Evolutionary conservation across 2,329 filamentous ascomycete genomes (phyloP).

Genomic region (Tolypocladium nubicola): DNA sequence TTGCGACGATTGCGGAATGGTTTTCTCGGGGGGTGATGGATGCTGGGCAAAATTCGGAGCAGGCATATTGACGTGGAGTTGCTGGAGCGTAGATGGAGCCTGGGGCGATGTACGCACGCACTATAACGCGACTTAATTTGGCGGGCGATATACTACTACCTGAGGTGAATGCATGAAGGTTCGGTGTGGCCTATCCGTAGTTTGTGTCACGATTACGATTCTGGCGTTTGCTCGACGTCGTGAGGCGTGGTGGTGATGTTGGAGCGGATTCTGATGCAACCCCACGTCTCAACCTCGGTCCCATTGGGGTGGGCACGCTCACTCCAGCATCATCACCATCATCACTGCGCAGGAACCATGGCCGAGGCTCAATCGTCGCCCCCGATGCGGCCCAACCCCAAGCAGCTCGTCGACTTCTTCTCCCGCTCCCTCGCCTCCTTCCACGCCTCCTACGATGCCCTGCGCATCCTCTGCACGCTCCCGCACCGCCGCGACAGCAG

Average conservation of each 20-base stretch:
- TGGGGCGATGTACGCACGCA: not conserved
- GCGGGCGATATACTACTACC: not conserved
- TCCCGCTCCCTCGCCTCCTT: slow-evolving; percentile 33
- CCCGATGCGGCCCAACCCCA: slow-evolving; percentile 12
- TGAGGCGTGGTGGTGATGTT: not conserved
- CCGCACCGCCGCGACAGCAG: slow-evolving; percentile 9
- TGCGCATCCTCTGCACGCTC: slow-evolving; percentile 34
- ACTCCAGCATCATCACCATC: not conserved
- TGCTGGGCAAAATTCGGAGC: slow-evolving; percentile 28
- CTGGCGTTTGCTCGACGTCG: not conserved
- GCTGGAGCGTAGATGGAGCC: not conserved
- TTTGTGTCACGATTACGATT: not conserved
- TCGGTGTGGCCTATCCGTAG: not conserved
- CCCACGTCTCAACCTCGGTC: not conserved
- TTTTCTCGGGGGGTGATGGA: slow-evolving; percentile 89
- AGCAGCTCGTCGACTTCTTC: slow-evolving; percentile 29
- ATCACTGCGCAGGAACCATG: not conserved
- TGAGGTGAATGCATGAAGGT: not conserved
- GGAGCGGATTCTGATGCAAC: not conserved
- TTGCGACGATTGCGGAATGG: slow-evolving; percentile 88
- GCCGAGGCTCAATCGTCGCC: not conserved
- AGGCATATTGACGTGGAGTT: not conserved
- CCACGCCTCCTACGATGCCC: slow-evolving; percentile 28
- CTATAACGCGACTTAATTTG: not conserved
- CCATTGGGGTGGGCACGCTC: not conserved